Evolutionary conservation across 2,329 filamentous ascomycete species (phyloP).

Genomic region (Chaetomium globosum): DNA sequence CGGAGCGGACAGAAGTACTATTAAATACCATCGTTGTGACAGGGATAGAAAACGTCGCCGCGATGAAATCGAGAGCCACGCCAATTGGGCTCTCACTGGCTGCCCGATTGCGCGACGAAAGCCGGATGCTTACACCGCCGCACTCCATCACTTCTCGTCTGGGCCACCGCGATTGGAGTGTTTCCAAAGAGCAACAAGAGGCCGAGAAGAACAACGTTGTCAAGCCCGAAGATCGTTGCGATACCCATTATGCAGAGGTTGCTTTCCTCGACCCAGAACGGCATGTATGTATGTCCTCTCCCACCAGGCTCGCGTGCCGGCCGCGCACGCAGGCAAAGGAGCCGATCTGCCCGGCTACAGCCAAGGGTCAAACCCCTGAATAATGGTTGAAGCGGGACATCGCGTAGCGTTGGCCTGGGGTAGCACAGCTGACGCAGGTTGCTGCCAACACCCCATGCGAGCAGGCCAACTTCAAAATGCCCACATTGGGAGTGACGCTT

Average conservation of each 20-base stretch:
- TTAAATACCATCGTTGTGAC: neutral
- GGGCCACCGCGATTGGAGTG: neutral
- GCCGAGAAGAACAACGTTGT: neutral
- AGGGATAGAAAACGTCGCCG: neutral
- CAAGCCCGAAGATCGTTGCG: neutral
- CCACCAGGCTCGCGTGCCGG: neutral
- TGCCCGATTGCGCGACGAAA: neutral
- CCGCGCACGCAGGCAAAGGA: neutral
- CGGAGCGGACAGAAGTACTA: neutral
- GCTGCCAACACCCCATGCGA: neutral
- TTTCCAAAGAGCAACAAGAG: neutral
- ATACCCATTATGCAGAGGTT: neutral
- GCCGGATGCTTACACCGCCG: neutral
- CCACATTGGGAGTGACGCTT: neutral
- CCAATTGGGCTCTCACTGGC: neutral
- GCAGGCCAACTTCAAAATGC: neutral
- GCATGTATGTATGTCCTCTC: neutral
- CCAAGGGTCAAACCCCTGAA: neutral
- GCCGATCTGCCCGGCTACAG: neutral
- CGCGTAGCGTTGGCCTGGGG: neutral
- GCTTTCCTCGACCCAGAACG: neutral
- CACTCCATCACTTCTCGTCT: neutral
- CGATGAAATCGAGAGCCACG: neutral
- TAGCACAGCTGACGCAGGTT: neutral
- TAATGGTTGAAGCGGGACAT: neutral